Conservation (phyloP, 208 protist genomes). For the Leishmania lainsoni region DNA sequence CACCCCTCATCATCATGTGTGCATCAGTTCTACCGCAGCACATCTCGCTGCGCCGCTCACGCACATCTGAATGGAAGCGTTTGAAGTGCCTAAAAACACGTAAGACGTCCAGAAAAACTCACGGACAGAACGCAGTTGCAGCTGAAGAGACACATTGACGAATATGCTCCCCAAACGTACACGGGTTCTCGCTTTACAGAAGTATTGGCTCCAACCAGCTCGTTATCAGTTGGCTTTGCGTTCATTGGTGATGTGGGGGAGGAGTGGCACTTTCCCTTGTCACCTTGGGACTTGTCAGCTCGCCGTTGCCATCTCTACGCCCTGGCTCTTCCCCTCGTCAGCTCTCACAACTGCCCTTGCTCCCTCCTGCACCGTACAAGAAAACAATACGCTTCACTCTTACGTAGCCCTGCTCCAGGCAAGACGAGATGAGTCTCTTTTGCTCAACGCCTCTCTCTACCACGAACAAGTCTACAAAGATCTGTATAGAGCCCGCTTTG, state of each 20-base stretch:
- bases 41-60: neutral
- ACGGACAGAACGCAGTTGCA: neutral
- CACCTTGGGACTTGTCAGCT: neutral
- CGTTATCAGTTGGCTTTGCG: neutral
- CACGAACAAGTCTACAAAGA: no score
- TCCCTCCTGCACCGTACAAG: neutral
- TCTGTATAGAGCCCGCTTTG: no score
- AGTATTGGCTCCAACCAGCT: neutral
- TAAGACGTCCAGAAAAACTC: neutral
- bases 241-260: neutral
- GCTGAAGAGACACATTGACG: neutral
- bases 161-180: neutral
- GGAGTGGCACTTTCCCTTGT: neutral
- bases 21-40: neutral
- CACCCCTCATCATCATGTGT: neutral
- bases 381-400: neutral
- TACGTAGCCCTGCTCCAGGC: neutral
- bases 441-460: no score
- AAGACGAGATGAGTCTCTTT: neutral
- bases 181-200: neutral
- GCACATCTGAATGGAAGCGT: neutral
- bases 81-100: neutral
- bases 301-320: neutral
- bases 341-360: neutral
- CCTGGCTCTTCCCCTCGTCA: neutral